These are phyloP conservation scores for Cyberlindnera samutprakarnensis DNA, from an alignment of 805 yeast species.

Conservation along the genomic window DNA sequence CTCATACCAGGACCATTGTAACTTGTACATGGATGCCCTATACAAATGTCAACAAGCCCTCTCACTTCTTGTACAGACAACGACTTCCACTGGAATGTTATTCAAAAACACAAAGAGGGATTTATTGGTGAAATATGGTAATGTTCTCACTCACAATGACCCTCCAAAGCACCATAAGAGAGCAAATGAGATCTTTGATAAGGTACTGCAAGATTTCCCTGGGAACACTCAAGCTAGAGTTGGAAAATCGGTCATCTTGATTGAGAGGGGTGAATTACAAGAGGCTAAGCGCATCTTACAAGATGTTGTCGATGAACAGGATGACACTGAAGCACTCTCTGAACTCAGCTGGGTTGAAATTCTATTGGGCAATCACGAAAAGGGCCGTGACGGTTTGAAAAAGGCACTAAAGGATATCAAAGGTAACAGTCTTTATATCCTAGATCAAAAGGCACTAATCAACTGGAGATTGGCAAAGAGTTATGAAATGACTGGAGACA, in stretches of 20 bases:
- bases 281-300: constrained; percentile 49
- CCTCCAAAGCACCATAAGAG: constrained; percentile 81
- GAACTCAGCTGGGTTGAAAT: constrained; percentile 79
- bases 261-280: constrained; percentile 52
- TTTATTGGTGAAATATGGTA: constrained; percentile 59
- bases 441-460: constrained; percentile 50
- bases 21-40: constrained; percentile 58
- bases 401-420: constrained; percentile 26
- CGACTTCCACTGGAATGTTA: constrained; percentile 37
- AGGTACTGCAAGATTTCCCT: constrained; percentile 41
- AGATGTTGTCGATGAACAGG: constrained; percentile 43
- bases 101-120: constrained; percentile 49
- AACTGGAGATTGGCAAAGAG: constrained; percentile 74
- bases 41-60: constrained; percentile 56
- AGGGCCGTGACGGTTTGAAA: constrained; percentile 47
- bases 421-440: constrained; percentile 45
- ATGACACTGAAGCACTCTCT: constrained; percentile 49
- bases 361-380: constrained; percentile 37
- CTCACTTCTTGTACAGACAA: constrained; percentile 40
- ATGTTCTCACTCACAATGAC: constrained; percentile 74
- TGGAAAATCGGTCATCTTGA: constrained; percentile 74
- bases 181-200: constrained; percentile 67
- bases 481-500: constrained; percentile 28
- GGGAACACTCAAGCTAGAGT: constrained; percentile 54
- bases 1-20: constrained; percentile 47